Conservation (phyloP, 2,329 filamentous ascomycete genomes). For the Myrmaecium sp. region DNA sequence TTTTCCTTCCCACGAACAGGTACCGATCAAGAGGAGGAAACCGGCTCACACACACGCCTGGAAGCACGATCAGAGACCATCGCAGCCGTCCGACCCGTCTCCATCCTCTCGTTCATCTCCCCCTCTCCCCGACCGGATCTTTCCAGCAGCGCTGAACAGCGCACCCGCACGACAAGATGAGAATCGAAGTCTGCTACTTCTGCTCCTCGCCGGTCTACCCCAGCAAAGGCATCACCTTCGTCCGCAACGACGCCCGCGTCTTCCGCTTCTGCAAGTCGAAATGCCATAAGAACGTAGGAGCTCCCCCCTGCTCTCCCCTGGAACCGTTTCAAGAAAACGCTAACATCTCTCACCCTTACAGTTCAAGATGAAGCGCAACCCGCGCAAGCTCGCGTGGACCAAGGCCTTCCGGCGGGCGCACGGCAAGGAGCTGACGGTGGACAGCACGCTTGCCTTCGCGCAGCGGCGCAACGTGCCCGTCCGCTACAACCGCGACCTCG, state of each 20-base stretch:
- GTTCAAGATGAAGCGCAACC: conserved; percentile 98
- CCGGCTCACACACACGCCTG: too few species aligned
- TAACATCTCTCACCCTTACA: conserved; percentile 12
- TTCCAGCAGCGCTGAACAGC: conserved; percentile 5
- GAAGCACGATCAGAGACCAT: too few species aligned
- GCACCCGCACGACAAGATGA: conserved; percentile 11
- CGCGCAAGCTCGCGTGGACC: conserved; percentile 91
- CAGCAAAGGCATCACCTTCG: conserved; percentile 41
- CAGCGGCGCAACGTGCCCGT: conserved; percentile 86
- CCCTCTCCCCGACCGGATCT: conserved; percentile 2
- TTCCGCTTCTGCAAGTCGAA: conserved; percentile 53
- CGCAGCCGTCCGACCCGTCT: too few species aligned
- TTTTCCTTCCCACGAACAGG: too few species aligned
- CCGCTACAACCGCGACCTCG: conserved; percentile 87
- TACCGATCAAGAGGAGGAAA: too few species aligned
- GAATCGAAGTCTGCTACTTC: conserved; percentile 45
- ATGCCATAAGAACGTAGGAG: conserved; percentile 41
- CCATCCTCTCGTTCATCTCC: conserved; percentile 1
- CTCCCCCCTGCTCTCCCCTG: conserved; percentile 11
- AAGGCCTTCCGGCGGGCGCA: conserved; percentile 77
- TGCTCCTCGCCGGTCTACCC: conserved; percentile 43
- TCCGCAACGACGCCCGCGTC: conserved; percentile 46
- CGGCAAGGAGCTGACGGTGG: conserved; percentile 60
- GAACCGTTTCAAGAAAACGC: conserved; percentile 44
- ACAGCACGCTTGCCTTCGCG: conserved; percentile 82